These are phyloP conservation scores for Cladosporium cucumerinum DNA, from an alignment of 2,329 filamentous ascomycete species.

Conservation along the genomic window DNA sequence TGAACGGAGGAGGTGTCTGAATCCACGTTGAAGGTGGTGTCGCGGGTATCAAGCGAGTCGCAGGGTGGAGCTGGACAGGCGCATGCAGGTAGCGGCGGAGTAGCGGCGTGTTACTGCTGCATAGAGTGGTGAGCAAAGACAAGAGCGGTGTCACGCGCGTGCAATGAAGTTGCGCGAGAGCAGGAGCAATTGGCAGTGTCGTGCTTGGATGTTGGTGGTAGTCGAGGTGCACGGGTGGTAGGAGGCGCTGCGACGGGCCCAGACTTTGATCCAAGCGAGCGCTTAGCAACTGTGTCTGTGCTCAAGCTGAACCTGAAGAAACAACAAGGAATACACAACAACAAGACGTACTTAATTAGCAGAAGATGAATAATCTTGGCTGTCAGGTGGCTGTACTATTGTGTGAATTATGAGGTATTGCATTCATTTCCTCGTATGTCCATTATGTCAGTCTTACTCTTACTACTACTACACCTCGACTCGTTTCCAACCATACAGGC, in stretches of 20 bases:
- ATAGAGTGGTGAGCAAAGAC: background rate
- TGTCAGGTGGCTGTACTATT: too few relatives aligned
- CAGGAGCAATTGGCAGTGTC: background rate
- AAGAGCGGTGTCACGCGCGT: background rate
- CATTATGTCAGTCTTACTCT: background rate
- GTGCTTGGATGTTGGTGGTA: background rate
- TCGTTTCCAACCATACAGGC: background rate
- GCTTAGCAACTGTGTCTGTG: background rate
- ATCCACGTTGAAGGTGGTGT: slow-evolving; percentile 28
- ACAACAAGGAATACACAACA: background rate
- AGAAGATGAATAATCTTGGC: background rate
- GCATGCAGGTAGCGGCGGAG: background rate
- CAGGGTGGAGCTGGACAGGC: background rate
- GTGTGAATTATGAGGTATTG: background rate
- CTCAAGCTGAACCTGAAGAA: background rate
- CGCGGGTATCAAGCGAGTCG: slow-evolving; percentile 4
- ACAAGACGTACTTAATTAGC: background rate
- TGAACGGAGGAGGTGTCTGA: slow-evolving; percentile 33
- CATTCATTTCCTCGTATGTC: background rate
- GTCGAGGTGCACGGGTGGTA: background rate
- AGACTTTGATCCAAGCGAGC: background rate
- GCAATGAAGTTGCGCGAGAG: background rate
- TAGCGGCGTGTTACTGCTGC: background rate
- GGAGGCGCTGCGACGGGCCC: background rate
- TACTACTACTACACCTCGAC: background rate